Evolutionary conservation across 768 basidiomycete genomes (phyloP), one percentile per base, ranked within the genome.

Genomic region (Kwoniella dejecticola): DNA sequence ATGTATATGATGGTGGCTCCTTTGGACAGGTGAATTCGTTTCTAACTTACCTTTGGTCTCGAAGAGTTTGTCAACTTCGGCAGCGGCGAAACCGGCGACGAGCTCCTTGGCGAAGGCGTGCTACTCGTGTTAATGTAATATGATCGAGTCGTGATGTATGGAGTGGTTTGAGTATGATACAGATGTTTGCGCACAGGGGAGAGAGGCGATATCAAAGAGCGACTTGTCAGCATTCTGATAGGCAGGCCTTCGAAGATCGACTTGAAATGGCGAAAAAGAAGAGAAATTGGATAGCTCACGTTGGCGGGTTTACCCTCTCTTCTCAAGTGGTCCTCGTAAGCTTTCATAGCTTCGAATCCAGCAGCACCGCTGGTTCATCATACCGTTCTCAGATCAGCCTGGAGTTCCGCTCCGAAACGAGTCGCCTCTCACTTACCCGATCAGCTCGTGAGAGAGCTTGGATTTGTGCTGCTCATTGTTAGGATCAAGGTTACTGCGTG

Each of bases 261-360:
- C 15, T 7, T 36, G 33, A 7, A 7, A 36, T 7, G 7, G 15
- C 7, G 7, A 36, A 36, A 36, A 15, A 36, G 33, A 36, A 36
- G 7, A 7, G 33, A 7, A 36, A 7, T 1, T n/a, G 46, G 11
- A n/a, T n/a, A n/a, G 63, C 72, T 71, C 52, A 74, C 72, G 69
- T 57, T 69, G 4, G 57, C 55, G 29, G 79, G 79, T 64, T 80
- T 60, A 45, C 81, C 80, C 54, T 80, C 77, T 31, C 42, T 33
- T 5, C 64, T 72, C 26, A 63, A 65, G 67, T 80, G 79, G 30
- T 78, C 48, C 69, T 80, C 74, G 70, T 80, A 80, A 1, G 79
- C 79, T 64, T 74, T 78, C 79, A 80, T 80, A 47, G 79, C 79
- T 49, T 79, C 79, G 60, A 76, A 80, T 26, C 77, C 78, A 47